These are phyloP conservation scores for Stipa capillata DNA, from an alignment of 176 grass and related monocot genomes.

Conservation along the genomic window DNA sequence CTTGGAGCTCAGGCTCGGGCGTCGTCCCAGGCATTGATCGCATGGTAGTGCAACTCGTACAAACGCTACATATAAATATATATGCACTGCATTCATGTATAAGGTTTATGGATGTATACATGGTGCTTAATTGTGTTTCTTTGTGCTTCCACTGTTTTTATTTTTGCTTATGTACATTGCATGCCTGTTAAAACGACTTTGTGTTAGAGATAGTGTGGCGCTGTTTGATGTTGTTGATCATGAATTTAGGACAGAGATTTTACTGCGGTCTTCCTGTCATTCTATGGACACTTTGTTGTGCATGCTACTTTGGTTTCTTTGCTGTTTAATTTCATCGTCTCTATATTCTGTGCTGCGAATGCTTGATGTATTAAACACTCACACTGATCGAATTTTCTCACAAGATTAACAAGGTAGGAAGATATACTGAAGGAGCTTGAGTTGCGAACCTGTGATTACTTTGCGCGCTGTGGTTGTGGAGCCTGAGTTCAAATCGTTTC, in stretches of 20 bases:
- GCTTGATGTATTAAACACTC: background rate
- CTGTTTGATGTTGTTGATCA: background rate
- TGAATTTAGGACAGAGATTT: background rate
- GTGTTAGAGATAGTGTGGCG: background rate
- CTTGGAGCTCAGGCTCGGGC: constrained; percentile 46
- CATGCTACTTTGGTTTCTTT: background rate
- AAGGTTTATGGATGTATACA: background rate
- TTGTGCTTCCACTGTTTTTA: background rate
- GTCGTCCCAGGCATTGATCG: constrained; percentile 11
- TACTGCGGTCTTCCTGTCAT: background rate
- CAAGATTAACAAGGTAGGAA: background rate
- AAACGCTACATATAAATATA: background rate
- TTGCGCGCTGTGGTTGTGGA: background rate
- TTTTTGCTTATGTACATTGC: background rate
- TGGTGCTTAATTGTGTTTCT: background rate
- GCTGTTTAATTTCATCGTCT: background rate
- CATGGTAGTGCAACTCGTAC: constrained; percentile 2
- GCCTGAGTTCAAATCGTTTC: background rate
- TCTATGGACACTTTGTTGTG: background rate
- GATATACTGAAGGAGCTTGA: background rate
- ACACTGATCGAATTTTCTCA: no score
- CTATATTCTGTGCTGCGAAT: background rate
- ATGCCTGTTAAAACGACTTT: background rate
- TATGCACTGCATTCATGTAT: background rate
- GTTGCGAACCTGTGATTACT: background rate